These are phyloP conservation scores for Fusarium sp. DNA, from an alignment of 2,329 filamentous ascomycete species.

Conservation along the genomic window DNA sequence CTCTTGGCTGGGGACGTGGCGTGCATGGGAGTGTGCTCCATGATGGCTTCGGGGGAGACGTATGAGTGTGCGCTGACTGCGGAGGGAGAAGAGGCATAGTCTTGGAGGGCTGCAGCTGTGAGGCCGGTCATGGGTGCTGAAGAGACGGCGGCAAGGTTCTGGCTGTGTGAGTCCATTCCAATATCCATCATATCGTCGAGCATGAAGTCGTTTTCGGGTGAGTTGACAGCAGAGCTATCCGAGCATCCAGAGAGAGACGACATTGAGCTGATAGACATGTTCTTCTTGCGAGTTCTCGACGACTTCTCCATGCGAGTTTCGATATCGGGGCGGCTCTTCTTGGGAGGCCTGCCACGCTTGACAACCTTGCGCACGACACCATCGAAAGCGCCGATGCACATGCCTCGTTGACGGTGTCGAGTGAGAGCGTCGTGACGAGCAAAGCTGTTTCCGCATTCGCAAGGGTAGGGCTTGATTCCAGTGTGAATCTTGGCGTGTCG, in stretches of 20 bases:
- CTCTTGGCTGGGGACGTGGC: slow-evolving; percentile 67
- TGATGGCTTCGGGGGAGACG: slow-evolving; percentile 63
- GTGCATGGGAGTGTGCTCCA: slow-evolving; percentile 56
- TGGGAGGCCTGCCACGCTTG: slow-evolving; percentile 72
- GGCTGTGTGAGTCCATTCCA: slow-evolving; percentile 48
- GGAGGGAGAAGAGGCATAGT: slow-evolving; percentile 59
- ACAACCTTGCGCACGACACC: slow-evolving; percentile 75
- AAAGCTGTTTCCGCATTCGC: slow-evolving; percentile 94
- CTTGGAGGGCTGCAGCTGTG: slow-evolving; percentile 53
- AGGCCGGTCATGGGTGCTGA: slow-evolving; percentile 61
- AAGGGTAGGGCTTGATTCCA: slow-evolving; percentile 94
- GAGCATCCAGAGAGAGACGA: slow-evolving; percentile 71
- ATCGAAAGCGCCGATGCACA: slow-evolving; percentile 96
- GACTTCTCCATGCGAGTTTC: slow-evolving; percentile 71
- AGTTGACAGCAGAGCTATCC: slow-evolving; percentile 69
- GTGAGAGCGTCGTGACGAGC: slow-evolving; percentile 96
- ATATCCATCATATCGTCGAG: slow-evolving; percentile 66
- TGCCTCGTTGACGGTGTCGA: slow-evolving; percentile 92
- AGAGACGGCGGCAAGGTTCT: slow-evolving; percentile 58
- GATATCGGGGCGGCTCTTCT: slow-evolving; percentile 72
- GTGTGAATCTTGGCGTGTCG: slow-evolving; percentile 98
- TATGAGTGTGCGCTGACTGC: slow-evolving; percentile 58
- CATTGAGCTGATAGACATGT: slow-evolving; percentile 63
- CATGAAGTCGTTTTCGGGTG: slow-evolving; percentile 65
- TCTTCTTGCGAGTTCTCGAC: slow-evolving; percentile 70